phyloP scores from a whole-genome alignment of 768 basidiomycete genomes.

The Stropharia rugosoannulata region DNA sequence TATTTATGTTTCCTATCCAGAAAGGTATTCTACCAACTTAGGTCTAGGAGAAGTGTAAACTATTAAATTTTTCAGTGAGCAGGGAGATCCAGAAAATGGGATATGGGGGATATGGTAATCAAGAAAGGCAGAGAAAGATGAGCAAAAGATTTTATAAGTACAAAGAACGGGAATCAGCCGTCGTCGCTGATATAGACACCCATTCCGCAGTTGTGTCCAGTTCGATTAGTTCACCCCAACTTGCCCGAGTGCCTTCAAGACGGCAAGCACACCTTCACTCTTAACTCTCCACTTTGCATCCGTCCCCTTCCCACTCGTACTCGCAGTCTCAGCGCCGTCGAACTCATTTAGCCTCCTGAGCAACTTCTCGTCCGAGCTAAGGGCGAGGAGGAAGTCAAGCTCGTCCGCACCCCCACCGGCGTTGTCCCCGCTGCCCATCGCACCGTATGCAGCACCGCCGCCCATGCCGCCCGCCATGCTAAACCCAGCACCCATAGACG shows the following conservation, averaged over 20 bases:
- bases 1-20: too few relatives aligned
- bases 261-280: conserved; percentile 28
- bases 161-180: too few relatives aligned
- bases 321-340: conserved; percentile 69
- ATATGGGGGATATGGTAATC: too few relatives aligned
- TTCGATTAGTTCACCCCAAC: too few relatives aligned
- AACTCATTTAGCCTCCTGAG: conserved; percentile 74
- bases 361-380: conserved; percentile 79
- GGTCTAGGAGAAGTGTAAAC: too few relatives aligned
- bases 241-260: conserved; percentile 25
- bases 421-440: conserved; percentile 19
- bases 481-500: neutral
- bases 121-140: too few relatives aligned
- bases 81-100: too few relatives aligned
- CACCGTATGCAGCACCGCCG: conserved; percentile 17
- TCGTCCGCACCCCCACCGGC: conserved; percentile 33
- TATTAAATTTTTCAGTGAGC: too few relatives aligned
- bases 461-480: conserved; percentile 10
- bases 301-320: conserved; percentile 71
- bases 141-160: too few relatives aligned
- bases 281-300: conserved; percentile 72
- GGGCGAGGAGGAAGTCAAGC: conserved; percentile 58
- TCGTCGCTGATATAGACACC: too few relatives aligned
- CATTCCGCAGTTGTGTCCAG: too few relatives aligned
- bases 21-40: too few relatives aligned